phyloP scores from a whole-genome alignment of 768 basidiomycete genomes.

The Mycena chlorophos region DNA sequence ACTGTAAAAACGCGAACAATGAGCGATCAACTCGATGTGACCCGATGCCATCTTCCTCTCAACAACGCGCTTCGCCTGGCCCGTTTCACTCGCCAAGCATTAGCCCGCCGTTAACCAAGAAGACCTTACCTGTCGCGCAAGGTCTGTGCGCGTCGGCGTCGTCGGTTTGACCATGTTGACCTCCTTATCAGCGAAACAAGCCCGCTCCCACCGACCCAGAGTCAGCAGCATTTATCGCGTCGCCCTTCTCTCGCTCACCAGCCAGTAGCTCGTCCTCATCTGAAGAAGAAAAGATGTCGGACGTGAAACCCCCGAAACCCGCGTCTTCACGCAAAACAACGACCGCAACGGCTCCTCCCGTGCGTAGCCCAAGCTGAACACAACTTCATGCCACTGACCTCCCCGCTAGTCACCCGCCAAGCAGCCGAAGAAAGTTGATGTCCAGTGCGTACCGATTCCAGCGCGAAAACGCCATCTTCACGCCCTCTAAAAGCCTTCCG shows the following conservation, averaged over 20 bases:
- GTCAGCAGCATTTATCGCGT: conserved; percentile 16
- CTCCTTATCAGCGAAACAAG: conserved; percentile 5
- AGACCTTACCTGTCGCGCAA: conserved; percentile 20
- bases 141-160: conserved; percentile 3
- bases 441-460: conserved; percentile 28
- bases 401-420: conserved; percentile 17
- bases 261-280: conserved; percentile 6
- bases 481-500: conserved; percentile 24
- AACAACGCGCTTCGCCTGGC: background rate
- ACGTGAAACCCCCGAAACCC: conserved; percentile 7
- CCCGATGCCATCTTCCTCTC: background rate
- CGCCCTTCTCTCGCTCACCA: background rate
- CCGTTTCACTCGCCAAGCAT: background rate
- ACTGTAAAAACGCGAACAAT: background rate
- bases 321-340: conserved; percentile 8
- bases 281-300: conserved; percentile 17
- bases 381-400: background rate
- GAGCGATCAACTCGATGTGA: background rate
- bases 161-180: background rate
- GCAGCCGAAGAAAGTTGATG: conserved; percentile 33
- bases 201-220: background rate
- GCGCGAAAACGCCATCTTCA: background rate
- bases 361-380: background rate
- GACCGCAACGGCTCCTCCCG: conserved; percentile 8
- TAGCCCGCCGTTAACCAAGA: conserved; percentile 12